Evolutionary conservation across 2,329 filamentous ascomycete genomes (phyloP), one percentile per base, ranked within the genome.

Genomic region (Tolypocladium paradoxum): DNA sequence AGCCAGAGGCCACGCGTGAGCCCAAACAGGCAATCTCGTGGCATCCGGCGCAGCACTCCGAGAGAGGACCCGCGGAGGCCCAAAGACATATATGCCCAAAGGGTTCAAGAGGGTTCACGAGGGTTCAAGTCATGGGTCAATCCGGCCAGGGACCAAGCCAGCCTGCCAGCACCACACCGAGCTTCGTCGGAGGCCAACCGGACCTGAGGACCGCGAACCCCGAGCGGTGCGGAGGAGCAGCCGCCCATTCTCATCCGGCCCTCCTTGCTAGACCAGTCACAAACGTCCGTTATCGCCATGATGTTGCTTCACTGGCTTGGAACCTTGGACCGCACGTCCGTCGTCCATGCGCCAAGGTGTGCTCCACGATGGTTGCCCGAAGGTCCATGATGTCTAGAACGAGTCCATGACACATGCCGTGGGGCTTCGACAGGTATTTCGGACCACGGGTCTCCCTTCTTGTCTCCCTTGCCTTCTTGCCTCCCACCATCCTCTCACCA

Each of bases 11-110:
- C 56, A 59, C 61, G 57, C 51, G 50, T 31, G 47, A 48, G 56
- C 64, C 60, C 49, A 59, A 66, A 63, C 29, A 24, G 64, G 64
- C 60, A 66, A 65, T 59, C 53, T 55, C 50, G 55, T 57, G 58
- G 55, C 56, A 53, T 52, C 56, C 51, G 54, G 51, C 51, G 57
- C 56, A 57, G 46, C 36, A 27, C 43, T 12, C 16, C 22, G 9
- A 36, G 34, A 12, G 24, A 27, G 16, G 38, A 29, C 6, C 29
- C 50, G 31, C 20, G 11, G 35, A 22, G n/a, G 22, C n/a, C 24
- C 18, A 27, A 36, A 11, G 11, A 27, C 34, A 48, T 48, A 40
- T 27, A 38, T 40, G 50, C 50, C 50, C 43, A 52, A 52, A 14
- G 27, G 22, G 27, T 18, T 22, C 24, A 6, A n/a, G 43, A 12